Evolutionary conservation across 192 early-diverging fungal genomes (phyloP).

Genomic region (Linnemannia exigua): DNA sequence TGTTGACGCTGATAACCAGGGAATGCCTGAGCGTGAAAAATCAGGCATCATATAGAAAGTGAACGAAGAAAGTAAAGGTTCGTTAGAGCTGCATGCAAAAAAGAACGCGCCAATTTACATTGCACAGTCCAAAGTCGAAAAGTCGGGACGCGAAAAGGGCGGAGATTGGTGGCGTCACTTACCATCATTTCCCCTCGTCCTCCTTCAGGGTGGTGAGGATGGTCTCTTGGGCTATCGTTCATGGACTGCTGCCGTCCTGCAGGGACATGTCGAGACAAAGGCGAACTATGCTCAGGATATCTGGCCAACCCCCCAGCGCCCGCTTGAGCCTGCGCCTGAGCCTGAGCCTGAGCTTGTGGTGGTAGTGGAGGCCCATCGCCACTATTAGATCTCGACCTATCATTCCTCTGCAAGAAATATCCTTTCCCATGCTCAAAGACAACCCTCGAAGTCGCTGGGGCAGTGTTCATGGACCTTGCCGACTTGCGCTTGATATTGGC

Average conservation of each 20-base stretch:
- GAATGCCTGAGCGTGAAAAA: background rate
- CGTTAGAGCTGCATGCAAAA: background rate
- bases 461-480: slow-evolving; percentile 39
- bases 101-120: too few relatives aligned
- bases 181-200: slow-evolving; percentile 7
- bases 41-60: background rate
- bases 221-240: slow-evolving; percentile 16
- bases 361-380: slow-evolving; percentile 19
- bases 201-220: background rate
- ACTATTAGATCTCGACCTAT: slow-evolving; percentile 41
- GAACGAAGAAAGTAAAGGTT: background rate
- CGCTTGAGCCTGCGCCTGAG: background rate
- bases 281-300: background rate
- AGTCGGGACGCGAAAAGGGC: background rate
- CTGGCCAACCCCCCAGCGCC: too few relatives aligned
- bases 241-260: background rate
- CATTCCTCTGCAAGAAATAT: slow-evolving; percentile 37
- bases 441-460: slow-evolving; percentile 33
- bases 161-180: background rate
- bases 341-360: background rate
- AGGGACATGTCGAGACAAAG: background rate
- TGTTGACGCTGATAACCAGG: slow-evolving; percentile 21
- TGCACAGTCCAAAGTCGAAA: too few relatives aligned
- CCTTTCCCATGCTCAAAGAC: slow-evolving; percentile 53
- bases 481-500: slow-evolving; percentile 79